Base-by-base conservation (phyloP, 2,329 filamentous ascomycete genomes). In the Trichocomaceae sp. region DNA sequence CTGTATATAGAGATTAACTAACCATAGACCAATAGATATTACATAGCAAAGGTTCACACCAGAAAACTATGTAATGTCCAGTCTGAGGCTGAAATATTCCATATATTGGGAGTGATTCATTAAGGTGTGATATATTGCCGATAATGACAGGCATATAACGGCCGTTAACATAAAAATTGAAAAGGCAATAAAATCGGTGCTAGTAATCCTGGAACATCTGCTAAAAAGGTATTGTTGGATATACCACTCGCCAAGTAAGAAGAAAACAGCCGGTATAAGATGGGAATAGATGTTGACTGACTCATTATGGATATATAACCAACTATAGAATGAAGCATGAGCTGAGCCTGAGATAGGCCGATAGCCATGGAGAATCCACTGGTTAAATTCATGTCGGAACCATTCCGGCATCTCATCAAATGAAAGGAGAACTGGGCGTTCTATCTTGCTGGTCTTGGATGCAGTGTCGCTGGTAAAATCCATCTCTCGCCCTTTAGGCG, bases 41-140 rank as follows among this genome's bases (percentile, higher is more conserved):
- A 15, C 35, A 15, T 17, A 7, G 10, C 35, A 39, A n/a, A 15
- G 35, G 35, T n/a, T 39, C 35, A 39, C 35, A 39, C 35, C 35
- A 39, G 35, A 39, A 39, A 39, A 39, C 35, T 17, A 39, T n/a
- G 8, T 39, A 39, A 47, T 47, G 29, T 68, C 66, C 15, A 67
- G 54, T 58, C 59, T 57, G n/a, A 58, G 55, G 19, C 60, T 62
- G 20, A 67, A 56, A 35, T 64, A 56, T 42, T 63, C 57, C 15
- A 67, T 49, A 12, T 50, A 33, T 20, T 58, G 44, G 26, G 65
- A 66, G 54, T 70, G 66, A 52, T 65, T 68, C 46, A 62, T 61
- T 26, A 69, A 45, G 20, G 62, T 64, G 53, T 70, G 66, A 49
- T 65, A 50, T 51, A 64, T 54, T 62, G 55, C 31, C 67, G 62